Conservation (phyloP, 2,329 filamentous ascomycete species). For the Knoxdaviesia capensis region DNA sequence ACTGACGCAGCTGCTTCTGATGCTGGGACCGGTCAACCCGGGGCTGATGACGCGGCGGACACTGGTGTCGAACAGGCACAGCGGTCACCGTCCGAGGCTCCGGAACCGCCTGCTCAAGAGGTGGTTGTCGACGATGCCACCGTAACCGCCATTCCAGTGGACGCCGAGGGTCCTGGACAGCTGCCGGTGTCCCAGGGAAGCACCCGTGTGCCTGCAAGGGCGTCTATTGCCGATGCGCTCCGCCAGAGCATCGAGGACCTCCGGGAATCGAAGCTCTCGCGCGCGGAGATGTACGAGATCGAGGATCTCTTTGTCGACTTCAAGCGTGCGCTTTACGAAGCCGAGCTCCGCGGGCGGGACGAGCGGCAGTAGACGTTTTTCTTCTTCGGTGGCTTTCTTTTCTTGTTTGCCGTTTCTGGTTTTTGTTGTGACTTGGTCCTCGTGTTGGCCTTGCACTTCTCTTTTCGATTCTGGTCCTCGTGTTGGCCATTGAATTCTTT, state of each 20-base stretch:
- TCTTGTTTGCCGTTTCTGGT: neutral
- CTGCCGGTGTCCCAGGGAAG: too few relatives aligned
- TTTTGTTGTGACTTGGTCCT: neutral
- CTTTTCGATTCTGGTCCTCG: neutral
- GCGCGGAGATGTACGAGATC: slow-evolving; percentile 46
- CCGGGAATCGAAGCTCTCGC: slow-evolving; percentile 35
- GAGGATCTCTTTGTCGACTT: slow-evolving; percentile 68
- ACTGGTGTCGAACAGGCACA: too few relatives aligned
- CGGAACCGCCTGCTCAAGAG: too few relatives aligned
- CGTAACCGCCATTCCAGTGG: too few relatives aligned
- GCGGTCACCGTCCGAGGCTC: too few relatives aligned
- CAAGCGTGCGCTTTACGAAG: slow-evolving; percentile 52
- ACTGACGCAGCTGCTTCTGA: too few relatives aligned
- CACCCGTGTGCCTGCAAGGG: too few relatives aligned
- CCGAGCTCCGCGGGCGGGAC: slow-evolving; percentile 35
- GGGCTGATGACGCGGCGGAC: too few relatives aligned
- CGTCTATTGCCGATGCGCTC: slow-evolving; percentile 13
- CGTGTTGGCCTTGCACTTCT: neutral
- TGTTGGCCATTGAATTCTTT: too few relatives aligned
- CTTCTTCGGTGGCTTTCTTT: neutral
- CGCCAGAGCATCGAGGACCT: slow-evolving; percentile 31
- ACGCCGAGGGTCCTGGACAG: too few relatives aligned
- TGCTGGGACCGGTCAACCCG: too few relatives aligned
- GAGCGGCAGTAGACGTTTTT: neutral
- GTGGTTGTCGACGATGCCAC: too few relatives aligned